Conservation (phyloP, 208 protist species). For the Acanthamoeba triangularis region DNA sequence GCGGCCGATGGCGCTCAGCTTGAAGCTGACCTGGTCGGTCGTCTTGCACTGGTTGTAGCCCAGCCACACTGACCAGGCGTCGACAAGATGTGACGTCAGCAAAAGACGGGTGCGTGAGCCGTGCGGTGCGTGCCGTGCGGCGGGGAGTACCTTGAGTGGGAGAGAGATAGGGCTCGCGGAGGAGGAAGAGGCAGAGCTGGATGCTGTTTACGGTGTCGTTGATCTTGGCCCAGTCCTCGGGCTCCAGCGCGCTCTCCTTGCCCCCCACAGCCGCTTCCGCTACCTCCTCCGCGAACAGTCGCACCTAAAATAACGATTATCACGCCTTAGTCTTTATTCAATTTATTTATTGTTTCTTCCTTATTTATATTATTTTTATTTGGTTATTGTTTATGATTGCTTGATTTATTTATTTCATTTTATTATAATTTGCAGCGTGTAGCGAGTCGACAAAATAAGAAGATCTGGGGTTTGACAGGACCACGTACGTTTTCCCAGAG, state of each 20-base stretch:
- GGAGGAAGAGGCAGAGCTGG: constrained; percentile 6
- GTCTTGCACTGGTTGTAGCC: background rate
- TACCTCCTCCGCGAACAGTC: background rate
- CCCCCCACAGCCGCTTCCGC: background rate
- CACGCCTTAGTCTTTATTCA: background rate
- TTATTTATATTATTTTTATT: no score
- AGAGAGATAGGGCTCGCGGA: background rate
- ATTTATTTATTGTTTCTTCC: background rate
- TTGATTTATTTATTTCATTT: background rate
- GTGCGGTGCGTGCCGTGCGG: background rate
- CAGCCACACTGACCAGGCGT: background rate
- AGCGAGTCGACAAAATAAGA: background rate
- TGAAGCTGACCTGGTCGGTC: constrained; percentile 11
- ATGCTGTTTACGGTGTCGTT: constrained; percentile 11
- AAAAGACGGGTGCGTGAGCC: background rate
- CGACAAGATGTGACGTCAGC: no score
- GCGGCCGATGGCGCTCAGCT: background rate
- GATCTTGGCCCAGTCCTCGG: background rate
- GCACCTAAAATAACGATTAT: background rate
- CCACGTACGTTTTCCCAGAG: constrained; percentile 13
- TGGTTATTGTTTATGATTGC: no score
- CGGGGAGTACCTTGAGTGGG: background rate
- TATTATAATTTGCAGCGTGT: background rate
- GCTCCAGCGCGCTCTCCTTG: background rate
- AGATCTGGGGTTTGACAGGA: background rate